phyloP scores from a whole-genome alignment of 1,284 basidiomycete genomes.

The Microbotryum silenes-acaulis region DNA sequence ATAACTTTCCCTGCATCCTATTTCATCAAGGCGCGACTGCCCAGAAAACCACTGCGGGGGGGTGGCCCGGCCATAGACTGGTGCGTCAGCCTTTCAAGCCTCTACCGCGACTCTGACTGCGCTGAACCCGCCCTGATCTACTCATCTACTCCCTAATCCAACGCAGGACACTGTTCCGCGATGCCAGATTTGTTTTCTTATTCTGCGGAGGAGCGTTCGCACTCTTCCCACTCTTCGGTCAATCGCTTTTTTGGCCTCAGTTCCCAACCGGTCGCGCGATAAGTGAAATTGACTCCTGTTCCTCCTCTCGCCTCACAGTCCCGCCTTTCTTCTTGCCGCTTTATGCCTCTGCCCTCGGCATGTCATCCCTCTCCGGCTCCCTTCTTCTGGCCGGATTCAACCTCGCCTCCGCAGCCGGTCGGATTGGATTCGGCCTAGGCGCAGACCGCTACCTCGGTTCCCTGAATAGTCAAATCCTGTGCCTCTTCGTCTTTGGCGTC shows the following conservation, averaged over 20 bases:
- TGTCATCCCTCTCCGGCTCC: slow-evolving; percentile 3
- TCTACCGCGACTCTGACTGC: no score
- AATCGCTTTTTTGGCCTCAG: background rate
- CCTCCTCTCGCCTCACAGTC: background rate
- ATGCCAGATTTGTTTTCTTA: slow-evolving; percentile 16
- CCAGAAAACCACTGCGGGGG: slow-evolving; percentile 2
- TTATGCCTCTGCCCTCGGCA: slow-evolving; percentile 16
- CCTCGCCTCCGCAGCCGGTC: slow-evolving; percentile 14
- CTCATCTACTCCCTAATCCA: background rate
- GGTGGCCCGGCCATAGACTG: slow-evolving; percentile 10
- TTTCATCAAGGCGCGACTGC: background rate
- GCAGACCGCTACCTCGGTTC: slow-evolving; percentile 18
- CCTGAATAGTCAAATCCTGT: slow-evolving; percentile 20
- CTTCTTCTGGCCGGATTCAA: slow-evolving; percentile 26
- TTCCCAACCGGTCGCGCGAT: no score
- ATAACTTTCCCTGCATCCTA: slow-evolving; percentile 15
- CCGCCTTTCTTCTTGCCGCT: slow-evolving; percentile 16
- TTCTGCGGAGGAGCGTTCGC: slow-evolving; percentile 12
- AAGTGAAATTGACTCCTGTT: background rate
- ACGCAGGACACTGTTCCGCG: slow-evolving; percentile 12
- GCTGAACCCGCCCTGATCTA: background rate
- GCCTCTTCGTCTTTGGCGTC: slow-evolving; percentile 10
- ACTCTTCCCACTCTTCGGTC: slow-evolving; percentile 27
- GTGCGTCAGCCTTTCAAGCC: background rate
- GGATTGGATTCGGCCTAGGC: slow-evolving; percentile 20